phyloP scores from a whole-genome alignment of 768 basidiomycete species.

The Naganishia vaughanmartiniae region DNA sequence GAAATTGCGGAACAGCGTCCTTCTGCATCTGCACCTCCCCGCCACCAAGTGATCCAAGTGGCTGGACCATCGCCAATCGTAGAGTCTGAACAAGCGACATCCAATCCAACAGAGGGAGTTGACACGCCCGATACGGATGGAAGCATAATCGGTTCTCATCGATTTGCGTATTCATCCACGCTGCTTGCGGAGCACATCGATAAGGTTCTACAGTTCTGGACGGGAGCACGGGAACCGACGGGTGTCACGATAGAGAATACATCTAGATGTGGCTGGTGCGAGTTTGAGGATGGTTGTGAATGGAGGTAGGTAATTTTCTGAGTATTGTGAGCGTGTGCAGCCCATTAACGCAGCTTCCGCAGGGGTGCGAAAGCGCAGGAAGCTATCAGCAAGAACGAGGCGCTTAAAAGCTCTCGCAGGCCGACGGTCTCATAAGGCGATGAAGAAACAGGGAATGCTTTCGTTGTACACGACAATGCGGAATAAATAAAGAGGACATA shows the following conservation, averaged over 20 bases:
- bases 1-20: neutral
- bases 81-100: neutral
- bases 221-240: slow-evolving; percentile 63
- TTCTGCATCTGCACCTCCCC: neutral
- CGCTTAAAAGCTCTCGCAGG: neutral
- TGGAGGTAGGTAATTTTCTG: slow-evolving; percentile 58
- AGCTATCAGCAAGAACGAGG: slow-evolving; percentile 4
- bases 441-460: neutral
- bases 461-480: too few species aligned
- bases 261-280: slow-evolving; percentile 71
- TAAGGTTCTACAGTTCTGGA: slow-evolving; percentile 71
- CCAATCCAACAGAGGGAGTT: neutral
- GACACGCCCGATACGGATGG: slow-evolving; percentile 35
- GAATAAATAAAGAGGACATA: too few species aligned
- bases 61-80: neutral
- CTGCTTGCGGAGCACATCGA: slow-evolving; percentile 61
- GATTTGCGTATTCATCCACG: slow-evolving; percentile 60
- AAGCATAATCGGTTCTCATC: slow-evolving; percentile 65
- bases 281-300: slow-evolving; percentile 73
- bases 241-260: slow-evolving; percentile 67
- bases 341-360: neutral
- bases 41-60: neutral
- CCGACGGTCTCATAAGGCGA: neutral
- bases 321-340: neutral
- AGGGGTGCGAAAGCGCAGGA: slow-evolving; percentile 10